Conservation (phyloP, 1,284 basidiomycete genomes). For the Puccinia coronata region DNA sequence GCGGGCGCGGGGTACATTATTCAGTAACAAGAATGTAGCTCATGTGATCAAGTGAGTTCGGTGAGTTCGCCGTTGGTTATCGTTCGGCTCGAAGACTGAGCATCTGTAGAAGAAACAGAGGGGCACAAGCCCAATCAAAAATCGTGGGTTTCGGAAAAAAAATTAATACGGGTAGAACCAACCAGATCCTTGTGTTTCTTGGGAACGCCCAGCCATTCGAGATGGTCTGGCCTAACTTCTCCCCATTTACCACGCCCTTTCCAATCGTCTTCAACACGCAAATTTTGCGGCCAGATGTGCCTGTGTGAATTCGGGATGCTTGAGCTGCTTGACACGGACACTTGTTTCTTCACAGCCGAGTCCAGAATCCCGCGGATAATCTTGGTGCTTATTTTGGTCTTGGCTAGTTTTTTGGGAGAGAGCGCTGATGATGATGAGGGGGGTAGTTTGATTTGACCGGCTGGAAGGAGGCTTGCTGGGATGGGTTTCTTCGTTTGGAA, state of each 20-base stretch:
- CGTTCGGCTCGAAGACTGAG: slow-evolving; percentile 36
- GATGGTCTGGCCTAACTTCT: slow-evolving; percentile 33
- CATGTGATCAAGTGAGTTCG: no score
- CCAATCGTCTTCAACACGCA: slow-evolving; percentile 42
- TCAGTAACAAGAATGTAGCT: no score
- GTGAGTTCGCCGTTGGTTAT: neutral
- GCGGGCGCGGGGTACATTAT: no score
- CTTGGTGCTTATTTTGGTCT: slow-evolving; percentile 18
- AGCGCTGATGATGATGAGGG: slow-evolving; percentile 13
- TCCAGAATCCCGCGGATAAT: slow-evolving; percentile 19
- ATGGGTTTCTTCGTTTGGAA: slow-evolving; percentile 28
- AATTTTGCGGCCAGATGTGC: slow-evolving; percentile 32
- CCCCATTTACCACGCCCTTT: slow-evolving; percentile 44
- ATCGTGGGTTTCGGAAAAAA: neutral
- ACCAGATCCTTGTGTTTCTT: slow-evolving; percentile 43
- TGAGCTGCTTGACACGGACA: neutral
- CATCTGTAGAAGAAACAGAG: neutral
- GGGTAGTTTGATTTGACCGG: slow-evolving; percentile 26
- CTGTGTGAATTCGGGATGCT: neutral
- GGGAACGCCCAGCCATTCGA: slow-evolving; percentile 44
- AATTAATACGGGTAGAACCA: neutral
- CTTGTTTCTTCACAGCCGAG: neutral
- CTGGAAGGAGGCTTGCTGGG: neutral
- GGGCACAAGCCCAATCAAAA: neutral
- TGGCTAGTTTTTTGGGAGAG: neutral